A percentile compares a stretch with the other conserved stretches of the same genome.
Conservation (phyloP, 2,329 filamentous ascomycete genomes). For the Trichoderma sp. region DNA sequence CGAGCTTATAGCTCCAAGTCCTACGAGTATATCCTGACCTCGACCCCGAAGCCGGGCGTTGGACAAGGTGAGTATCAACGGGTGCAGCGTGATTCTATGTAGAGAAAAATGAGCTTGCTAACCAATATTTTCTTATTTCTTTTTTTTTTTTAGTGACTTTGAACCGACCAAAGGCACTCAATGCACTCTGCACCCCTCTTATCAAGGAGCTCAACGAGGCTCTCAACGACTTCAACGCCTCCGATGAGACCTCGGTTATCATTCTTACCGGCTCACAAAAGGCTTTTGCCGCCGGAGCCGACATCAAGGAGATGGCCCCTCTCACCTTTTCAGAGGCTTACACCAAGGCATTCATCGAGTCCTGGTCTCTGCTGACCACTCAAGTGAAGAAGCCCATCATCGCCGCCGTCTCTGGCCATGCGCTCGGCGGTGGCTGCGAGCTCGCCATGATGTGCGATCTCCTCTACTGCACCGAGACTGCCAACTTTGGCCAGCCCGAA, state of each 20-base stretch:
- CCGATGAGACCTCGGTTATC: slow-evolving; percentile 70
- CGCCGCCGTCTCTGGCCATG: slow-evolving; percentile 90
- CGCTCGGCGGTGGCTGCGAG: slow-evolving; percentile 92
- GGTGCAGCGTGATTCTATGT: neutral
- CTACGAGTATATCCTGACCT: slow-evolving; percentile 82
- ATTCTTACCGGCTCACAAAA: slow-evolving; percentile 84
- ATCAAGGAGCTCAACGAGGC: slow-evolving; percentile 86
- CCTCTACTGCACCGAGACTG: slow-evolving; percentile 79
- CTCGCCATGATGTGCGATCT: slow-evolving; percentile 97
- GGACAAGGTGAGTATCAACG: slow-evolving; percentile 64
- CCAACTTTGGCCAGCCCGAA: slow-evolving; percentile 95
- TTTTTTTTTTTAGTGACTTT: slow-evolving; percentile 66
- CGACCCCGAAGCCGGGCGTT: slow-evolving; percentile 82
- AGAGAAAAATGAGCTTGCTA: neutral
- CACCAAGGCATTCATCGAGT: slow-evolving; percentile 87
- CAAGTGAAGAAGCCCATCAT: slow-evolving; percentile 91
- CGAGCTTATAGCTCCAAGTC: slow-evolving; percentile 52
- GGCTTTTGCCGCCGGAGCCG: slow-evolving; percentile 92
- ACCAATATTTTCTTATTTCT: neutral
- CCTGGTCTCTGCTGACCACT: slow-evolving; percentile 83
- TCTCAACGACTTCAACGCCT: slow-evolving; percentile 66
- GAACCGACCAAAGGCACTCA: slow-evolving; percentile 91
- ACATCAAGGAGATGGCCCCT: slow-evolving; percentile 98
- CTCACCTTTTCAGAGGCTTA: slow-evolving; percentile 88
- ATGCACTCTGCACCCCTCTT: slow-evolving; percentile 87